Evolutionary conservation across 1,284 basidiomycete genomes (phyloP), one percentile per base, ranked within the genome.

Genomic region (Leucoagaricus sp.): DNA sequence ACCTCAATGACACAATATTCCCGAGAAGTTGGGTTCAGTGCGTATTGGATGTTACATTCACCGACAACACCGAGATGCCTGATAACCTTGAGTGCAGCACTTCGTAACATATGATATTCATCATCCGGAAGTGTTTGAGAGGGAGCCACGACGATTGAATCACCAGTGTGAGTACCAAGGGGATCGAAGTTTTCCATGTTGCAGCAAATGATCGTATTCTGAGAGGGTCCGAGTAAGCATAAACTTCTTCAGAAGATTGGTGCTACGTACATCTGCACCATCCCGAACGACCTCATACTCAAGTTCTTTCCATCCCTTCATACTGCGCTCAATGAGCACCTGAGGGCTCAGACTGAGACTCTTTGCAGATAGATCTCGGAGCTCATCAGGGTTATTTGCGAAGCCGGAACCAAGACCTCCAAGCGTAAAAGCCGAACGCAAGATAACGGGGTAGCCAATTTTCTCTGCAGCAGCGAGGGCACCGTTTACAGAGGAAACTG

Each of bases 231-330:
- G 58, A 38, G 55, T 54, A 47, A 60, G 49, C 47, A 23, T 46
- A 51, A 42, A 33, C 17, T 31, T n/a, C n/a, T n/a, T n/a, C n/a
- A n/a, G n/a, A 46, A 34, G 60, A 38, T 15, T 34, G 15, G 19
- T 42, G 17, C 41, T 26, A 84, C 87, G 63, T 72, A 90, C 89
- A 71, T 99, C 95, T 53, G 94, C 94, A 65, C 87, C 94, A 73
- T 99, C 97, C 61, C 97, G 91, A 65, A 99, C 96, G 56, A 99
- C 97, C 74, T 99, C 97, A 69, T 99, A 99, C 76, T 99, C 97
- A 65, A 98, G 84, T 78, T 99, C 97, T 73, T 99, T 99, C 97
- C 97, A 99, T 46, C 97, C 97, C 76, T 98, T 98, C 87, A 99
- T 92, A 67, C 92, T 95, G 65, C 95, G 93, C 75, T 99, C 97